These are phyloP conservation scores for Cicer pinnatifidum DNA, from an alignment of 306 rosid species.

Conservation along the genomic window DNA sequence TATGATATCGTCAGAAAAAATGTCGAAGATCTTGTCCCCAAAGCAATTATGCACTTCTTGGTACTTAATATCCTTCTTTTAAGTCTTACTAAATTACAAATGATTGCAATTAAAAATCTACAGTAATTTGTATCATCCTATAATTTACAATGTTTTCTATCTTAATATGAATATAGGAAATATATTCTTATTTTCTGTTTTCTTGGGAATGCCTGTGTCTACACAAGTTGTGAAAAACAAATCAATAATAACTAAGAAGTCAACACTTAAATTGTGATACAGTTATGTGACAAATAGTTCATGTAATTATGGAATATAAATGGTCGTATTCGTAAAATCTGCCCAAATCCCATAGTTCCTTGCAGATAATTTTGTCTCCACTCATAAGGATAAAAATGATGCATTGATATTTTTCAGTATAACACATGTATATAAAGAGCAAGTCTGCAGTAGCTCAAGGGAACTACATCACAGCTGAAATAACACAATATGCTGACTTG, in stretches of 20 bases:
- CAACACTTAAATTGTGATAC: background rate
- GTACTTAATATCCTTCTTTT: conserved; percentile 56
- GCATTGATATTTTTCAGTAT: background rate
- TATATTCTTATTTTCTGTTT: background rate
- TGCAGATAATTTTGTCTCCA: background rate
- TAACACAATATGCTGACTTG: background rate
- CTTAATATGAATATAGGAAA: conserved; percentile 1
- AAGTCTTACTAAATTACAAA: conserved; percentile 19
- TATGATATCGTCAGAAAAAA: conserved; percentile 94
- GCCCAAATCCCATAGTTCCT: background rate
- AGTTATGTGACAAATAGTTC: background rate
- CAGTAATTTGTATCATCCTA: conserved; percentile 14
- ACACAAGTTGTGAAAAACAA: conserved; percentile 2
- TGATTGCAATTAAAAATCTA: conserved; percentile 22
- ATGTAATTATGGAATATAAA: background rate
- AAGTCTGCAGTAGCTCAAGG: background rate
- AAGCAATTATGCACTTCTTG: conserved; percentile 98
- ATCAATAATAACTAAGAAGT: conserved; percentile 10
- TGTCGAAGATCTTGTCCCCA: conserved; percentile 83
- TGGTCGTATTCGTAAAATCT: background rate
- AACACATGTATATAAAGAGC: background rate
- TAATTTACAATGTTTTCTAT: conserved; percentile 3
- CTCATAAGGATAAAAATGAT: background rate
- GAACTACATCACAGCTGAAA: background rate
- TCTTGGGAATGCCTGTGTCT: conserved; percentile 7